Evolutionary conservation across 306 rosid genomes (phyloP).

Genomic region (Bauhinia variegata): DNA sequence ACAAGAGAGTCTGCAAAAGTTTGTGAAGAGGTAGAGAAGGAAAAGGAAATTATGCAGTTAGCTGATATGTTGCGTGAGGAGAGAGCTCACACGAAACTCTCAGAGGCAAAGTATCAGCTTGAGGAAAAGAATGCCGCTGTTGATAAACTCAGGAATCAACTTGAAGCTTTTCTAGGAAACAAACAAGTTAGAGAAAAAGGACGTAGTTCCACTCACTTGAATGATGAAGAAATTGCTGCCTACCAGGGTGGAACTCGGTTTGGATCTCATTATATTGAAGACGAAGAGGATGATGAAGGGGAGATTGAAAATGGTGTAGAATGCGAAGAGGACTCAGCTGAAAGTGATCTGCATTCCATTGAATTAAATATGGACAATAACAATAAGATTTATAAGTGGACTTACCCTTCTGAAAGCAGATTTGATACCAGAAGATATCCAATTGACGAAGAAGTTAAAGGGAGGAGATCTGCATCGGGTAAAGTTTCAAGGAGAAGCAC

Average conservation of each 20-base stretch:
- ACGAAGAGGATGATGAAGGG: conserved; percentile 72
- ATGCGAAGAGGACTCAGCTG: conserved; percentile 77
- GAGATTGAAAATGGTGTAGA: conserved; percentile 79
- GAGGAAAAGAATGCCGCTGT: conserved; percentile 84
- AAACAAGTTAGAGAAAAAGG: conserved; percentile 72
- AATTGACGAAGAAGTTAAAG: conserved; percentile 60
- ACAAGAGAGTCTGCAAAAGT: conserved; percentile 63
- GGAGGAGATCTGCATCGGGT: conserved; percentile 72
- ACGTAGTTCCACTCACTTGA: conserved; percentile 55
- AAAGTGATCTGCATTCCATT: conserved; percentile 91
- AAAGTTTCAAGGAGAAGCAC: conserved; percentile 74
- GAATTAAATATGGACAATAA: conserved; percentile 90
- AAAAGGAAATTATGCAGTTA: conserved; percentile 74
- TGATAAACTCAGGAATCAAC: conserved; percentile 82
- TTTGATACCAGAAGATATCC: conserved; percentile 63
- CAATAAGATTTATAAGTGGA: conserved; percentile 74
- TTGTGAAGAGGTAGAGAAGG: conserved; percentile 69
- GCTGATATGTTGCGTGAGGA: conserved; percentile 70
- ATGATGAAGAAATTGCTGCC: conserved; percentile 67
- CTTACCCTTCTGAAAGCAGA: conserved; percentile 54
- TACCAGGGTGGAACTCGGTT: conserved; percentile 61
- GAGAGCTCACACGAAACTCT: conserved; percentile 73
- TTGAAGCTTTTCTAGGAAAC: conserved; percentile 79
- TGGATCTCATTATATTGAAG: conserved; percentile 54
- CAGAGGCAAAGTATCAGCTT: conserved; percentile 70